phyloP scores from a whole-genome alignment of 148 eudicot genomes.

The Silene conica region DNA sequence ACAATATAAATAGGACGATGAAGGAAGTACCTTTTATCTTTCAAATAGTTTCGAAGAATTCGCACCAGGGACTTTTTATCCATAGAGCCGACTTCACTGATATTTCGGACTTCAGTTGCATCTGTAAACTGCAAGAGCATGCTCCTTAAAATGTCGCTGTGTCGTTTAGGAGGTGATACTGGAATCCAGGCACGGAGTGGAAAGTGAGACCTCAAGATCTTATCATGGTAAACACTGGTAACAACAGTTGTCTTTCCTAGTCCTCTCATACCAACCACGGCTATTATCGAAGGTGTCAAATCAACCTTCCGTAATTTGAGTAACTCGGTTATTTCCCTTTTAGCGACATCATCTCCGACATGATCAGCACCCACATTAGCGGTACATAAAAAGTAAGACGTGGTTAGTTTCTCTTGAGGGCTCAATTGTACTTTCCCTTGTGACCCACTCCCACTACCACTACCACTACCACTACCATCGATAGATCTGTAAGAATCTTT shows the following conservation, averaged over 20 bases:
- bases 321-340: conserved; percentile 1
- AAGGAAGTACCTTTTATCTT: conserved; percentile 19
- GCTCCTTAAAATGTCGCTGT: conserved; percentile 8
- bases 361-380: neutral
- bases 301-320: neutral
- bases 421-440: neutral
- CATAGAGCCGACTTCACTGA: neutral
- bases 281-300: neutral
- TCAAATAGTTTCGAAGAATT: neutral
- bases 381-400: neutral
- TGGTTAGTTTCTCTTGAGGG: neutral
- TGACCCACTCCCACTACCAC: neutral
- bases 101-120: neutral
- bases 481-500: neutral
- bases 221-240: conserved; percentile 20
- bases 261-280: conserved; percentile 32
- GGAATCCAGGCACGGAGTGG: conserved; percentile 22
- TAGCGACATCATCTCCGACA: conserved; percentile 18
- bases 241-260: conserved; percentile 29
- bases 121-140: conserved; percentile 16
- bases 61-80: neutral
- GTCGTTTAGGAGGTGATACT: neutral
- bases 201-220: neutral
- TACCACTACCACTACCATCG: neutral
- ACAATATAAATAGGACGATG: neutral